phyloP scores from a whole-genome alignment of 495 filamentous ascomycete genomes.

The Extremus antarcticus region DNA sequence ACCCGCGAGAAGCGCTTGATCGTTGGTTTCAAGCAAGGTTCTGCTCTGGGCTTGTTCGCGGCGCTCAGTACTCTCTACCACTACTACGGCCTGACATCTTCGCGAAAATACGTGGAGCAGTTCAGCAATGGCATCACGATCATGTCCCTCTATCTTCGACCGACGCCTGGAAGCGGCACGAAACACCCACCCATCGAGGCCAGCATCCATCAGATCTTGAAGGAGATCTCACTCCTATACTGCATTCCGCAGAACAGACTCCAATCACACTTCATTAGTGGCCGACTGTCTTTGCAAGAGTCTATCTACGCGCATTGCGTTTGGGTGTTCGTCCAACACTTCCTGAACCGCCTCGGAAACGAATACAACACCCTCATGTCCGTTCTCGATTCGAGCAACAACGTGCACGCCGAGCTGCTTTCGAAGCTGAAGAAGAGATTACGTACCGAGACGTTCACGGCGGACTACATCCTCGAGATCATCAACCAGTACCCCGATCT shows the following conservation, averaged over 20 bases:
- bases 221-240: conserved; percentile 93
- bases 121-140: conserved; percentile 97
- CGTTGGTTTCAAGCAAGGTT: conserved; percentile 84
- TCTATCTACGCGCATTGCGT: conserved; percentile 94
- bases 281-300: conserved; percentile 84
- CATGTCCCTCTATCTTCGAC: conserved; percentile 86
- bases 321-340: conserved; percentile 95
- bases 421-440: conserved; percentile 93
- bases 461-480: conserved; percentile 95
- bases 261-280: conserved; percentile 77
- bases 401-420: conserved; percentile 76
- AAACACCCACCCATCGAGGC: conserved; percentile 73
- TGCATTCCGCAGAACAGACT: conserved; percentile 96
- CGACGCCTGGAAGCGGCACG: conserved; percentile 42
- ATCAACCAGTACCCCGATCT: conserved; percentile 84
- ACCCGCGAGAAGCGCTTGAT: conserved; percentile 86
- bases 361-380: conserved; percentile 81
- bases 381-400: conserved; percentile 71
- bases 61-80: conserved; percentile 94
- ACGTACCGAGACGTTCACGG: conserved; percentile 91
- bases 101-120: conserved; percentile 95
- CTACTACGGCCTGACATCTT: conserved; percentile 94
- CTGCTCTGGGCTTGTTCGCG: conserved; percentile 88
- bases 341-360: conserved; percentile 76
- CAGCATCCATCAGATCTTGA: conserved; percentile 97